Evolutionary conservation across 345 rosid genomes (phyloP).

Genomic region (Sonneratia caseolaris): DNA sequence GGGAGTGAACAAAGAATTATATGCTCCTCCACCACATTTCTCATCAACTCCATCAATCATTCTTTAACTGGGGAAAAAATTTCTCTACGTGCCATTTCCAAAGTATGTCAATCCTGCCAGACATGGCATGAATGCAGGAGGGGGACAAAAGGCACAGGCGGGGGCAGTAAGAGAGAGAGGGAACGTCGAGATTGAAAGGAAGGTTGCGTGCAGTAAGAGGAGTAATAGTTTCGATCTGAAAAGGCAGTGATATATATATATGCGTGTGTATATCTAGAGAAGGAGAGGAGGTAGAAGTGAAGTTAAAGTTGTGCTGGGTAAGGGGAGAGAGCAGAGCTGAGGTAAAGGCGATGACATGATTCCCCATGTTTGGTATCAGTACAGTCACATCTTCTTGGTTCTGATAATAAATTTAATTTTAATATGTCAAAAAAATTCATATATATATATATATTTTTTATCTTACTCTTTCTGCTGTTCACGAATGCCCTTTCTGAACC

Average conservation of each 20-base stretch:
- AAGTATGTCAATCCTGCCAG: background rate
- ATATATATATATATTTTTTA: too few relatives aligned
- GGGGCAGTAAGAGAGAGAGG: background rate
- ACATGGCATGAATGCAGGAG: background rate
- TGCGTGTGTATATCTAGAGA: background rate
- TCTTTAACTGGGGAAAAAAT: background rate
- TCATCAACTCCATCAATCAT: background rate
- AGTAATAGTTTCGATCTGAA: slow-evolving; percentile 3
- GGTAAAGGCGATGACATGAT: slow-evolving; percentile 16
- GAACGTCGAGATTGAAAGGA: slow-evolving; percentile 10
- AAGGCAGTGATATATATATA: background rate
- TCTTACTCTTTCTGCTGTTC: too few relatives aligned
- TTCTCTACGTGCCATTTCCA: background rate
- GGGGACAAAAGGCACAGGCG: background rate
- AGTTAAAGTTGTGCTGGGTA: slow-evolving; percentile 9
- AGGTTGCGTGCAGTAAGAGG: slow-evolving; percentile 35
- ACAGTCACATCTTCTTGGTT: too few relatives aligned
- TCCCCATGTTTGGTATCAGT: slow-evolving; percentile 11
- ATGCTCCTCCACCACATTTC: too few relatives aligned
- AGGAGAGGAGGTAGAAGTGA: background rate
- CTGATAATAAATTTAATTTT: too few relatives aligned
- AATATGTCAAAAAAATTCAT: too few relatives aligned
- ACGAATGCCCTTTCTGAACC: too few relatives aligned
- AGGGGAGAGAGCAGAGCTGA: slow-evolving; percentile 9
- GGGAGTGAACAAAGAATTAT: background rate